phyloP scores from a whole-genome alignment of 2,329 filamentous ascomycete genomes.

The Dothidotthia symphoricarpi region DNA sequence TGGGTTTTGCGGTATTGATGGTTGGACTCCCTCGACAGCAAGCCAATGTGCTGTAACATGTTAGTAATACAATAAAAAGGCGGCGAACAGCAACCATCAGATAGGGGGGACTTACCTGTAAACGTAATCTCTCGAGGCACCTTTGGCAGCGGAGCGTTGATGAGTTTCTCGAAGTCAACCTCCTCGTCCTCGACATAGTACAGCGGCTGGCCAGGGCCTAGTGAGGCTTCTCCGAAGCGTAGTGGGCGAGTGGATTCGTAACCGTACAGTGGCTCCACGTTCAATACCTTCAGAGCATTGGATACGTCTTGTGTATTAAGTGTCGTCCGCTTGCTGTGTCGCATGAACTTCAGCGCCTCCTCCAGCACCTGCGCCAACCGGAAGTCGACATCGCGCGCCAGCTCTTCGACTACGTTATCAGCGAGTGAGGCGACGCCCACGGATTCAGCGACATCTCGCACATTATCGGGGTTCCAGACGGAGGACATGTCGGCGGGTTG shows the following conservation, averaged over 20 bases:
- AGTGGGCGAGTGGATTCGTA: constrained; percentile 90
- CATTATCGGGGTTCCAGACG: constrained; percentile 95
- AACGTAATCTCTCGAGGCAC: constrained; percentile 91
- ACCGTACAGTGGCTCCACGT: constrained; percentile 93
- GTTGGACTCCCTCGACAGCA: constrained; percentile 94
- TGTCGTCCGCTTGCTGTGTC: constrained; percentile 79
- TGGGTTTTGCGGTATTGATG: constrained; percentile 93
- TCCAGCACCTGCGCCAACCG: constrained; percentile 90
- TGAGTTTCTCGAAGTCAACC: constrained; percentile 97
- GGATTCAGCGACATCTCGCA: constrained; percentile 93
- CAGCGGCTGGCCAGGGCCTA: constrained; percentile 89
- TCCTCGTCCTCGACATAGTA: constrained; percentile 99
- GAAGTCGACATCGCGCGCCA: constrained; percentile 94
- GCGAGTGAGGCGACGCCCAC: constrained; percentile 79
- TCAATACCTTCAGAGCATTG: constrained; percentile 78
- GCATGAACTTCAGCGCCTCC: constrained; percentile 95
- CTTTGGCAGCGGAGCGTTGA: constrained; percentile 92
- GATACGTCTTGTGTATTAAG: constrained; percentile 87
- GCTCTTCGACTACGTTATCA: constrained; percentile 81
- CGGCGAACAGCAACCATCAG: background rate
- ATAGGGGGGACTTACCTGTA: constrained; percentile 61
- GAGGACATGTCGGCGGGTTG: constrained; percentile 42
- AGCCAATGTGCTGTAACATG: constrained; percentile 79
- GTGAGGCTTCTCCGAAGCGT: constrained; percentile 86
- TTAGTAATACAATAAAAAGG: constrained; percentile 8